Base-by-base conservation (phyloP, 2,329 filamentous ascomycete species). In the Neoscytalidium dimidiatum region DNA sequence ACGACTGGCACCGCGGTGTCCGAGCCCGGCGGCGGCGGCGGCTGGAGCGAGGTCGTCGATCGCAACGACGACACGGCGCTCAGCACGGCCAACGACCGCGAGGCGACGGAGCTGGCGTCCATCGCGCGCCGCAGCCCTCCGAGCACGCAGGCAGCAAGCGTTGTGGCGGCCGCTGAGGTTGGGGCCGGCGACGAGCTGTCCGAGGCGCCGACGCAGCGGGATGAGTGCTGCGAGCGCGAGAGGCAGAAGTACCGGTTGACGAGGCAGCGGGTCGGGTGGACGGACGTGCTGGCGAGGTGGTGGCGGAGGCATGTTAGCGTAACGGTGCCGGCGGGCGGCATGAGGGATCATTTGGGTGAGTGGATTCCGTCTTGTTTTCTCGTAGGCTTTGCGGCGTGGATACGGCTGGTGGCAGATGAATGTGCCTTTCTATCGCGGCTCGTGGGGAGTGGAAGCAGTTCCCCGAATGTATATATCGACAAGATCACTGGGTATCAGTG, bases 291-390 rank as follows among this genome's bases (percentile, higher is more conserved):
- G 19, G 69, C 70, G 29, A 77, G 71, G 57, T 82, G 83, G 66
- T 87, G 85, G 84, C 74, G 75, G 44, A 75, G 78, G 28, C 79
- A 87, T 66, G 72, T 87, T 56, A 80, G 77, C 61, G 73, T 86
- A 6, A 76, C 79, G 3, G 84, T 87, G 17, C 80, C 83, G 14
- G 81, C 83, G 66, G 77, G 79, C 29, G 73, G 79, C 53, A 82
- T 82, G 68, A 78, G 85, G 73, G 85, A 88, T 70, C 84, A 87
- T 74, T 70, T 88, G 46, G 85, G 85, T 86, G 79, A 62, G 80
- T 65, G 63, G 56, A 62, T 21, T 6, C 43, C 46, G 8, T 64
- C 66, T 66, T 17, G 49, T 63, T 13, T 6, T n/a, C 58, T 60
- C 60, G 57, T n/a, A n/a, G n/a, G n/a, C n/a, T n/a, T n/a, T n/a